These are phyloP conservation scores for Epichloe scottii DNA, from an alignment of 2,329 filamentous ascomycete genomes.

Conservation along the genomic window DNA sequence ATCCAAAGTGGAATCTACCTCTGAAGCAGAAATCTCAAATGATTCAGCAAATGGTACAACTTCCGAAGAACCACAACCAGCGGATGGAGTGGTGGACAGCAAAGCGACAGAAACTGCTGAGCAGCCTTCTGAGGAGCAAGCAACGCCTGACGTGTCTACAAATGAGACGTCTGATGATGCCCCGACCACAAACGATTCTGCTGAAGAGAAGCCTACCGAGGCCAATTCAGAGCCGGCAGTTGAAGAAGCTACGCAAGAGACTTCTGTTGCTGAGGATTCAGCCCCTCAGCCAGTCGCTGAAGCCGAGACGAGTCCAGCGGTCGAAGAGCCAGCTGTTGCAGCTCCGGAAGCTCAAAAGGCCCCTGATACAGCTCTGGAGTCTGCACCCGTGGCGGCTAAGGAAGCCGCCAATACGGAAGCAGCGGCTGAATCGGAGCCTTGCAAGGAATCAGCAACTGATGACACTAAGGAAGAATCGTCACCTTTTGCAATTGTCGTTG, in stretches of 20 bases:
- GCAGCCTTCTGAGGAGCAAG: slow-evolving; percentile 1
- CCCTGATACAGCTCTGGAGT: neutral
- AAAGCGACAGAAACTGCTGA: neutral
- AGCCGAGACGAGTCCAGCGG: neutral
- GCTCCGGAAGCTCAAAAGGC: neutral
- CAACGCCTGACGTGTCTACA: neutral
- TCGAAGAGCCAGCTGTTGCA: neutral
- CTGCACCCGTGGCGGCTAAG: neutral
- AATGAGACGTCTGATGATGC: neutral
- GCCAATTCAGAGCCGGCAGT: neutral
- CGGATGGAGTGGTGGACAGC: neutral
- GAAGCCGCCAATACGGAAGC: neutral
- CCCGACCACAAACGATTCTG: neutral
- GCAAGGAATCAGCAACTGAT: neutral
- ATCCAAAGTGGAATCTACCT: neutral
- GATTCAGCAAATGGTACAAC: neutral
- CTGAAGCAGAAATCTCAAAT: neutral
- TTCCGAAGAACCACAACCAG: neutral
- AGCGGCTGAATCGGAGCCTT: neutral
- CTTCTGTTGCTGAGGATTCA: neutral
- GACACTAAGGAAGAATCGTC: neutral
- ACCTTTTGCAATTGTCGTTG: neutral
- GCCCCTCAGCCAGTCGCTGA: neutral
- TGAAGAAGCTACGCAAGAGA: neutral
- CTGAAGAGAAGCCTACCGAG: neutral